phyloP scores from a whole-genome alignment of 768 basidiomycete genomes.

The Kwoniella europaea region DNA sequence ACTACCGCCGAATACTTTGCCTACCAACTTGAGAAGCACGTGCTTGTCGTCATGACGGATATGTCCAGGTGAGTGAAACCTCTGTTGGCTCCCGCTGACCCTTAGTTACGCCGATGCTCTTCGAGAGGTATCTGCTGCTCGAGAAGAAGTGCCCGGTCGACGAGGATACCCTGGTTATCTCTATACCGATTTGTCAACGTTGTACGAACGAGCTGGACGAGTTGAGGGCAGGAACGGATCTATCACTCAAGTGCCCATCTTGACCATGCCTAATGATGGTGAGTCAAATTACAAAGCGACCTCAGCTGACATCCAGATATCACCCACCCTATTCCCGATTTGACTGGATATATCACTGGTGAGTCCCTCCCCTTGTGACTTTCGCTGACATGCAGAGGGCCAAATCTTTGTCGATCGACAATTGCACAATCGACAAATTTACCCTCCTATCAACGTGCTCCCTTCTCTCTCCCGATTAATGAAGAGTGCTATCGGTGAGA shows the following conservation, averaged over 20 bases:
- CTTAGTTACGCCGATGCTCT: constrained; percentile 54
- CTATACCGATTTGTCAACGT: constrained; percentile 98
- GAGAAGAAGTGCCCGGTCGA: constrained; percentile 98
- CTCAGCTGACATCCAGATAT: constrained; percentile 69
- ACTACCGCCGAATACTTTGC: constrained; percentile 99
- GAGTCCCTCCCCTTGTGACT: constrained; percentile 1
- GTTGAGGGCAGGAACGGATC: constrained; percentile 97
- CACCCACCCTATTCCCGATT: constrained; percentile 99
- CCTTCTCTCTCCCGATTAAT: constrained; percentile 98
- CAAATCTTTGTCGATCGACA: constrained; percentile 99
- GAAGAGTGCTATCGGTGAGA: constrained; percentile 99
- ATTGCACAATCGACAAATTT: constrained; percentile 84
- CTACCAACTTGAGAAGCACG: constrained; percentile 99
- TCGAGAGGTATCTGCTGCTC: constrained; percentile 88
- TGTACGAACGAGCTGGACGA: constrained; percentile 98
- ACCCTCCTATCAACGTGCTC: constrained; percentile 98
- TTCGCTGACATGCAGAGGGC: constrained; percentile 74
- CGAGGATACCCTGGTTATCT: constrained; percentile 80
- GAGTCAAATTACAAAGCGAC: constrained; percentile 50
- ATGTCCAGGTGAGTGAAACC: constrained; percentile 64
- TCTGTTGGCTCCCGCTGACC: constrained; percentile 61
- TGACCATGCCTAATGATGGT: constrained; percentile 99
- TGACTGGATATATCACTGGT: constrained; percentile 87
- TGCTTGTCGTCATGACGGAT: constrained; percentile 97
- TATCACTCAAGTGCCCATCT: constrained; percentile 98